Evolutionary conservation across 768 basidiomycete genomes (phyloP).

Genomic region (Suillus luteus): DNA sequence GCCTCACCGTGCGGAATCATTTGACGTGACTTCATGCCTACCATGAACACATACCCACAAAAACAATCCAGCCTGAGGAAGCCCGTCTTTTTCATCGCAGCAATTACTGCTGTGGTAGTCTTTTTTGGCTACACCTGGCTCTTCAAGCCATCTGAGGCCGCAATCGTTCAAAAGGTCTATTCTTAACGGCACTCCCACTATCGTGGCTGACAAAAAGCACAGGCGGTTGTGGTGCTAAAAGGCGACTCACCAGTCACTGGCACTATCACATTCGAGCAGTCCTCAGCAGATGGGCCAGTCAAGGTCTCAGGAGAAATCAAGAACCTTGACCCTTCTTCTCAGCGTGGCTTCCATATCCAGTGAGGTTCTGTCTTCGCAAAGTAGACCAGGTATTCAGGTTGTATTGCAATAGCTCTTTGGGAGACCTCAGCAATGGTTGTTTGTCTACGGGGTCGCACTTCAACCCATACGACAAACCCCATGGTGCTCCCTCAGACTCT

Average conservation of each 20-base stretch:
- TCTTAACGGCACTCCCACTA: neutral
- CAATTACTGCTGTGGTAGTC: constrained; percentile 16
- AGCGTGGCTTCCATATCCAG: constrained; percentile 84
- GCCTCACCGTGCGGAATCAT: neutral
- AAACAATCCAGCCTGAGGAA: constrained; percentile 23
- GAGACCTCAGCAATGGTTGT: constrained; percentile 70
- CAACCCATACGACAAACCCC: constrained; percentile 67
- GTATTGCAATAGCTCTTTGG: constrained; percentile 36
- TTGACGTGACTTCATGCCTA: neutral
- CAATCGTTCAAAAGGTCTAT: constrained; percentile 25
- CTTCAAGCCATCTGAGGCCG: constrained; percentile 20
- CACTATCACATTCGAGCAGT: constrained; percentile 66
- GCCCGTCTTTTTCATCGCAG: constrained; percentile 18
- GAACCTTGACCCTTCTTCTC: constrained; percentile 56
- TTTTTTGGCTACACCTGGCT: constrained; percentile 26
- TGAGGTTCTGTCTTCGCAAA: constrained; percentile 26
- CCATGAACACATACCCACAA: constrained; percentile 26
- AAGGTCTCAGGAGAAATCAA: constrained; percentile 62
- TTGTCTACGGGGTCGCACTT: constrained; percentile 72
- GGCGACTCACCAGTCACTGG: constrained; percentile 65
- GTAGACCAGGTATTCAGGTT: constrained; percentile 22
- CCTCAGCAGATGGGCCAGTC: constrained; percentile 49
- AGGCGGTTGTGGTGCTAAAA: constrained; percentile 64
- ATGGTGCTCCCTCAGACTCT: constrained; percentile 60
- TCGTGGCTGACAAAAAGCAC: neutral